phyloP scores from a whole-genome alignment of 2,329 filamentous ascomycete genomes.

The Xylariaceae sp. region DNA sequence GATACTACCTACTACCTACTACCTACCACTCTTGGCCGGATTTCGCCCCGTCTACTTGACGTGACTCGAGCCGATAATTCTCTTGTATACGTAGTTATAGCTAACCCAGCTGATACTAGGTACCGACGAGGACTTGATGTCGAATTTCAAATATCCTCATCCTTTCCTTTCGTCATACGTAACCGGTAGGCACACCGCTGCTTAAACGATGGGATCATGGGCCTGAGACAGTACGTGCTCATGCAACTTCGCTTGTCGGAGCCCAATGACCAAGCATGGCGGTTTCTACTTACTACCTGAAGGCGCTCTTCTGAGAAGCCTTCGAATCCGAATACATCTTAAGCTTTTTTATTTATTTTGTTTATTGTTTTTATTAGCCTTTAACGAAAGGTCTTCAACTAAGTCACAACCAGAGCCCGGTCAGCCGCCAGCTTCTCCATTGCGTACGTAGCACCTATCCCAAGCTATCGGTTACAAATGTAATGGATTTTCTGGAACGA shows the following conservation, averaged over 20 bases:
- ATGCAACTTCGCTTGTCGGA: slow-evolving; percentile 35
- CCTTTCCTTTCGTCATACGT: background rate
- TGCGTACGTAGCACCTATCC: slow-evolving; percentile 4
- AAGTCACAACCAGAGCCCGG: slow-evolving; percentile 1
- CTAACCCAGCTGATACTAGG: no score
- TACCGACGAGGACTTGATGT: no score
- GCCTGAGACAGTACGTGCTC: slow-evolving; percentile 21
- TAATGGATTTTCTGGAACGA: slow-evolving; percentile 15
- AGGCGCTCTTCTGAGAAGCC: background rate
- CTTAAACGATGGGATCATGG: slow-evolving; percentile 7
- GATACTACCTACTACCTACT: background rate
- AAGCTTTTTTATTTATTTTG: background rate
- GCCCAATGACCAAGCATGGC: slow-evolving; percentile 26
- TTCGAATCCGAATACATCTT: background rate
- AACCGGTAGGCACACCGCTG: slow-evolving; percentile 20
- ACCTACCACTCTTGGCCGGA: background rate
- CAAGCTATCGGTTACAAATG: slow-evolving; percentile 8
- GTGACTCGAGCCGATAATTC: no score
- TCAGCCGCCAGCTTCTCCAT: slow-evolving; percentile 10
- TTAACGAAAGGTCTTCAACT: background rate
- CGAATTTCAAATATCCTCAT: background rate
- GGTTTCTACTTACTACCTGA: slow-evolving; percentile 10
- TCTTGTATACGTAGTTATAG: no score
- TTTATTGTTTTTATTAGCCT: no score
- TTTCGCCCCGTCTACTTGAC: no score